Evolutionary conservation across 768 basidiomycete genomes (phyloP), one percentile per base, ranked within the genome.

Genomic region (Tulasnella sp.): DNA sequence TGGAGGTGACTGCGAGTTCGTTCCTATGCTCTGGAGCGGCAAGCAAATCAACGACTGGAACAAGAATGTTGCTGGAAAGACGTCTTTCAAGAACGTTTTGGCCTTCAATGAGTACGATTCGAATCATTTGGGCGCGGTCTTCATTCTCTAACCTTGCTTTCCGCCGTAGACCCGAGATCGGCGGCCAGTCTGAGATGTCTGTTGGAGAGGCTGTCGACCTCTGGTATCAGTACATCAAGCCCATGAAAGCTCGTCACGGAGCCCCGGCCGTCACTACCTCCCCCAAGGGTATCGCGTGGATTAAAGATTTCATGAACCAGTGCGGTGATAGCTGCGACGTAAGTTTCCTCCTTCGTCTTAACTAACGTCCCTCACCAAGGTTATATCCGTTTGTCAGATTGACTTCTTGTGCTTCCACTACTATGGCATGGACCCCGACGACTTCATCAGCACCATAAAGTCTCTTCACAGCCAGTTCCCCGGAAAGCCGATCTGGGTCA

Each of bases 91-190:
- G 81, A 82, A 82, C 75, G 88, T 86, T 55, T 80, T 92, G 29
- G 91, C 90, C 75, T 84, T 88, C 82, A 98, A 97, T 82, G 95
- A 95, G 95, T 94, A 78, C 15, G 90, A 73, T 79, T 40, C 3
- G 44, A 77, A 79, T 18, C 74, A 26, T 32, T 71, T 40, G 11
- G 1, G 40, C 40, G 40, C 4, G 40, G 40, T 13, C 4, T 40
- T 40, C 40, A 40, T 40, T 7, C 4, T 40, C 40, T 40, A 40
- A 40, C 7, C 40, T 40, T 13, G 40, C 1, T 40, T 40, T 9
- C 11, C 40, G 11, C 40, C 40, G 80, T 80, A 96, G 95, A 83
- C 93, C 93, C 37, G 90, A 96, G 80, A 86, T 91, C 79, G 3
- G 77, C 0, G 84, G 84, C 0, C 92, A 96, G 83, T 86, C 91